phyloP scores from a whole-genome alignment of 805 yeast species.

The Hanseniaspora thailandica region DNA sequence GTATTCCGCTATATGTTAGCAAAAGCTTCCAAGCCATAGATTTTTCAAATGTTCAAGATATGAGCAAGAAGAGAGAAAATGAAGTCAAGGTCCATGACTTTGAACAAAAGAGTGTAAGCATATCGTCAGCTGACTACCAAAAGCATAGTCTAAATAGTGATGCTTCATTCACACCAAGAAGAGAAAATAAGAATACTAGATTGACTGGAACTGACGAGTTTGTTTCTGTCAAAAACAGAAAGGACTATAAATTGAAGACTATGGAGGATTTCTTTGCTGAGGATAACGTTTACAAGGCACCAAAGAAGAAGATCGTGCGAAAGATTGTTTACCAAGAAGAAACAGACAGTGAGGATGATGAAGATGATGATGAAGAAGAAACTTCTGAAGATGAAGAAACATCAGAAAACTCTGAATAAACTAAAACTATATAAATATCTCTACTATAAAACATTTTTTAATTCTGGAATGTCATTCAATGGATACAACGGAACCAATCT shows the following conservation, averaged over 20 bases:
- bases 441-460: conserved; percentile 31
- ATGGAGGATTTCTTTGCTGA: conserved; percentile 75
- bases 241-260: conserved; percentile 54
- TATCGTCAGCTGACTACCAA: conserved; percentile 24
- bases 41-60: conserved; percentile 9
- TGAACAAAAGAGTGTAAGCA: conserved; percentile 27
- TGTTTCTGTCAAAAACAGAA: conserved; percentile 21
- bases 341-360: conserved; percentile 25
- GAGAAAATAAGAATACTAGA: not conserved
- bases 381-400: conserved; percentile 14
- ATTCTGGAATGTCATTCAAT: conserved; percentile 34
- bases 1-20: conserved; percentile 22
- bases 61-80: conserved; percentile 27
- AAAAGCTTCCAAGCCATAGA: conserved; percentile 17
- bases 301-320: conserved; percentile 16
- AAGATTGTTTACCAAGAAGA: conserved; percentile 23
- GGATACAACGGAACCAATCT: conserved; percentile 80
- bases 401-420: not conserved
- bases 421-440: not conserved
- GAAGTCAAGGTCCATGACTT: conserved; percentile 34
- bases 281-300: conserved; percentile 24
- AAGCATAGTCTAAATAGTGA: not conserved
- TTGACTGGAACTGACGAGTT: conserved; percentile 14
- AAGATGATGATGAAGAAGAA: conserved; percentile 16
- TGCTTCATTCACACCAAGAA: not conserved